Percentiles rank a stretch among this genome's conserved stretches.
Conservation (phyloP, 352 stramenopile species). For the Phytophthora lateralis region DNA sequence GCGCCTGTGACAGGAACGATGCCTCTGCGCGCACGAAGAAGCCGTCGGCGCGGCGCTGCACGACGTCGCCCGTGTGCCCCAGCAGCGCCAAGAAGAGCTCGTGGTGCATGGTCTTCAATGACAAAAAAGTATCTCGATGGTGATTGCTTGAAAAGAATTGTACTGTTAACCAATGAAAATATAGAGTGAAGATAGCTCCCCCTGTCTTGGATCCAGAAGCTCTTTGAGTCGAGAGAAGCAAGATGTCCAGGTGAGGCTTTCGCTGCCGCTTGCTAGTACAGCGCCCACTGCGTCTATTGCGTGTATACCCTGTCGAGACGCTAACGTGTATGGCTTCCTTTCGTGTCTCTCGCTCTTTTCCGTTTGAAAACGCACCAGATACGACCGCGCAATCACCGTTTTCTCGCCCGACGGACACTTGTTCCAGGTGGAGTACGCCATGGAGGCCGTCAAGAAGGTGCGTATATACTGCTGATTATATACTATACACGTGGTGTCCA, state of each 20-base stretch:
- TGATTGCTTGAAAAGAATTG: neutral
- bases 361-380: slow-evolving; percentile 63
- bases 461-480: slow-evolving; percentile 9
- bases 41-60: slow-evolving; percentile 55
- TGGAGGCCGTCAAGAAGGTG: slow-evolving; percentile 98
- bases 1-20: slow-evolving; percentile 52
- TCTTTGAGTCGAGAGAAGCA: slow-evolving; percentile 23
- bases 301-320: neutral
- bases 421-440: slow-evolving; percentile 99
- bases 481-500: slow-evolving; percentile 1
- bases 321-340: slow-evolving; percentile 2
- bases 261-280: neutral
- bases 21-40: slow-evolving; percentile 60
- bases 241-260: slow-evolving; percentile 48
- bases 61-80: slow-evolving; percentile 65
- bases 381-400: slow-evolving; percentile 99
- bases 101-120: slow-evolving; percentile 59
- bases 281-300: neutral
- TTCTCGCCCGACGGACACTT: slow-evolving; percentile 99
- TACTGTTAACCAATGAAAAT: neutral
- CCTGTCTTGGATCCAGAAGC: slow-evolving; percentile 31
- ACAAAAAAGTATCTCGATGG: neutral
- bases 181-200: slow-evolving; percentile 20
- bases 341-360: neutral
- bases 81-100: slow-evolving; percentile 81